Conservation (phyloP, 2,329 filamentous ascomycete genomes). For the Monilinia fructicola region DNA sequence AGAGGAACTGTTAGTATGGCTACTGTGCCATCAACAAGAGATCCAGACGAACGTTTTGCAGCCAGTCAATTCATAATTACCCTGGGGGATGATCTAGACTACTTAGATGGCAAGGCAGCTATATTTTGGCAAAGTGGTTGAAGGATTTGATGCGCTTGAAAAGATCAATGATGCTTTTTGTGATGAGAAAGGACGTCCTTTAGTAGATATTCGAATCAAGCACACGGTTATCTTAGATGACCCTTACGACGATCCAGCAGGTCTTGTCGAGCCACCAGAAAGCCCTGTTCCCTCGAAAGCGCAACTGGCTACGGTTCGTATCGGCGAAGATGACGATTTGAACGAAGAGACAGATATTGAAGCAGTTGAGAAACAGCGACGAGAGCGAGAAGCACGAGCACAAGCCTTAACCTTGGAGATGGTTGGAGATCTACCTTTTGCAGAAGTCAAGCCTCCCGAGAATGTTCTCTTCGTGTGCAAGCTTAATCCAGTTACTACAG, state of each 20-base stretch:
- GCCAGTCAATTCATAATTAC: constrained; percentile 94
- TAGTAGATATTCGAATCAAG: constrained; percentile 92
- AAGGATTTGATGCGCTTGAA: constrained; percentile 91
- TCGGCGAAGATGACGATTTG: constrained; percentile 83
- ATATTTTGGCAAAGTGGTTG: constrained; percentile 95
- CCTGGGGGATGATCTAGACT: constrained; percentile 84
- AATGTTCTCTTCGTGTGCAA: constrained; percentile 99
- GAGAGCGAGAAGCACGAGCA: constrained; percentile 87
- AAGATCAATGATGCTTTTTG: constrained; percentile 90
- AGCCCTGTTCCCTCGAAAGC: constrained; percentile 81
- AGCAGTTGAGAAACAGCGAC: constrained; percentile 71
- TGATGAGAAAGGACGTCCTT: constrained; percentile 79
- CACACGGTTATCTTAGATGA: constrained; percentile 93
- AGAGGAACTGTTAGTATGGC: constrained; percentile 96
- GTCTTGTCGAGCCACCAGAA: constrained; percentile 71
- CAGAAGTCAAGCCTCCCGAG: constrained; percentile 94
- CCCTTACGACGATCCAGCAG: constrained; percentile 79
- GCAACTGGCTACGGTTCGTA: constrained; percentile 87
- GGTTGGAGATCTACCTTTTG: constrained; percentile 95
- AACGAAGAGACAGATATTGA: constrained; percentile 76
- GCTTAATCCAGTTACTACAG: constrained; percentile 89
- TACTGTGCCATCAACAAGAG: constrained; percentile 72
- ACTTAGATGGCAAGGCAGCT: constrained; percentile 87
- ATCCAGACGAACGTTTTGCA: constrained; percentile 79
- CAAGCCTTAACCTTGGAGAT: constrained; percentile 95